Base-by-base conservation (phyloP, 805 yeast genomes). In the Wickerhamiella occidentalis region DNA sequence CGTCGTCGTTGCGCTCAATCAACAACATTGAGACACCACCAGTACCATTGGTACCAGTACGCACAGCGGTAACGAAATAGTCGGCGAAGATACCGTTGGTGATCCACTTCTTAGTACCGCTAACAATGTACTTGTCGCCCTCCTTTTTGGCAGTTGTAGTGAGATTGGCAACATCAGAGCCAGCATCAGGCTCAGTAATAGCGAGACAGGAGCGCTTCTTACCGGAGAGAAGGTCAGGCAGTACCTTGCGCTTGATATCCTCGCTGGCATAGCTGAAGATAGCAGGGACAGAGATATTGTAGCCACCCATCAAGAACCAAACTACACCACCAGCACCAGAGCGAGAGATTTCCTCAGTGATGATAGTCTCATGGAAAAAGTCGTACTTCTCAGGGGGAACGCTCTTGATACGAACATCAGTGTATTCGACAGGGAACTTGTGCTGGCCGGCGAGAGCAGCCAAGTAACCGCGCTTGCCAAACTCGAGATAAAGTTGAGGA, bases 81-180 rank as follows among this genome's bases (percentile, higher is more conserved):
- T 68, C 73, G 23, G 69, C 54, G 59, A 65, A 67, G 44, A 67
- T 57, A 36, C 73, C 72, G 54, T 69, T 69, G 48, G 73, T 69
- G 62, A 68, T 68, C 73, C 73, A 68, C 57, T 68, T 69, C 61
- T 68, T 68, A 49, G 66, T 67, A 35, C 73, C 73, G 53, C 61
- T 68, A 47, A 68, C 67, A 38, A 65, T 55, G 55, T 55, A 68
- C 54, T 56, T 57, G 57, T 63, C 64, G 33, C 72, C 72, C 41
- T 68, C 70, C 59, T 56, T 55, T 47, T 55, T 62, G 35, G 73
- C 73, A 7, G 66, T 55, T 28, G 72, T 65, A 42, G 67, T 64
- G 47, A 68, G 54, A 52, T 67, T 64, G 30, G 73, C 73, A 7
- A 68, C 73, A 53, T 68, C 73, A 36, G 70, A 65, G 18, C 73